Conservation (phyloP, 768 basidiomycete genomes). For the Auricularia auricula-judae region DNA sequence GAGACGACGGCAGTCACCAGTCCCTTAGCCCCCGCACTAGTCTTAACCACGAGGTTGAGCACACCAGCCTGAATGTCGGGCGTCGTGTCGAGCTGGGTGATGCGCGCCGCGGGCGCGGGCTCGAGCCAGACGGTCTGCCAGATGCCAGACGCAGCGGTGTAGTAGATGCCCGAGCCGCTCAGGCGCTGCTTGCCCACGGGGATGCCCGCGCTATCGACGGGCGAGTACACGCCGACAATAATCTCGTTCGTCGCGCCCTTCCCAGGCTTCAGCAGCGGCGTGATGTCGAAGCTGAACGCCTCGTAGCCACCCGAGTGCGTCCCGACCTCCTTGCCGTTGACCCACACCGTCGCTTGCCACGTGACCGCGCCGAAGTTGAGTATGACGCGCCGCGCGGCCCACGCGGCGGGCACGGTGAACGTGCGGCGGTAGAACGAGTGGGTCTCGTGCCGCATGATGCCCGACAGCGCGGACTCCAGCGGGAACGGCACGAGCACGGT, state of each 20-base stretch:
- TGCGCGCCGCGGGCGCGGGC: background rate
- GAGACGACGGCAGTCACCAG: background rate
- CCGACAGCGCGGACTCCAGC: constrained; percentile 1
- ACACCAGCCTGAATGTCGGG: background rate
- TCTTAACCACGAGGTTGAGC: background rate
- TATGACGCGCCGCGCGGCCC: background rate
- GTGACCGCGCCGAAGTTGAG: constrained; percentile 1
- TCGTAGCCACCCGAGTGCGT: background rate
- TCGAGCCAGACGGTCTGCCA: constrained; percentile 1
- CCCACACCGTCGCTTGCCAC: background rate
- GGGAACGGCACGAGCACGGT: constrained; percentile 1
- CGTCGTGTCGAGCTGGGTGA: background rate
- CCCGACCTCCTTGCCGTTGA: background rate
- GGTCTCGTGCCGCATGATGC: background rate
- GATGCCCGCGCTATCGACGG: background rate
- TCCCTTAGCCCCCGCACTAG: background rate
- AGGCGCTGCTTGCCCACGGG: background rate
- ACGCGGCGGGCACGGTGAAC: background rate
- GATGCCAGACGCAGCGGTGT: background rate
- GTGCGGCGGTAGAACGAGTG: background rate
- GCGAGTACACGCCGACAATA: background rate
- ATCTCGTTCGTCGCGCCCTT: background rate
- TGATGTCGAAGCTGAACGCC: background rate
- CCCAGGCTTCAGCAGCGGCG: background rate
- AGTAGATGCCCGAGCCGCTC: background rate